These are phyloP conservation scores for Ophiocytium majus DNA, from an alignment of 352 stramenopile genomes.

Conservation along the genomic window DNA sequence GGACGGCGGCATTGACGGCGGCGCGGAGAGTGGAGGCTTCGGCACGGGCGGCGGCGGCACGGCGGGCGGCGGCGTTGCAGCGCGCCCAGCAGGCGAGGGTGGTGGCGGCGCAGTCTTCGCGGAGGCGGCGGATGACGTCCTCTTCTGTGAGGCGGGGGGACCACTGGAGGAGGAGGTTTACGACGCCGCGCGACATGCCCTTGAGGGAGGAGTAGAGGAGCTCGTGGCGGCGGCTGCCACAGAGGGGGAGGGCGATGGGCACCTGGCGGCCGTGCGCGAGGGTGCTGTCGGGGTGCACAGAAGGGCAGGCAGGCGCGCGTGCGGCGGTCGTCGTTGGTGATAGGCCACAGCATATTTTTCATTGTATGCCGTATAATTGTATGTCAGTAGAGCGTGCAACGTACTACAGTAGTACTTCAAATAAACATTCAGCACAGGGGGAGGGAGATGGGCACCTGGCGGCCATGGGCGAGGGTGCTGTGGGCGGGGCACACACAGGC, in stretches of 20 bases:
- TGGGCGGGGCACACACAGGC: too few species aligned
- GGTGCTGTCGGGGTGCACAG: neutral
- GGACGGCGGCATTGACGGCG: neutral
- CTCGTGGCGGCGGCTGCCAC: neutral
- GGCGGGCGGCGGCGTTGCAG: too few species aligned
- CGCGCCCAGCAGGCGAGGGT: neutral
- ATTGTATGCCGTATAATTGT: too few species aligned
- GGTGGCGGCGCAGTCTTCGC: neutral
- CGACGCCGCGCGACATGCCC: neutral
- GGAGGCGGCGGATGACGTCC: neutral
- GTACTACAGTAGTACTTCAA: too few species aligned
- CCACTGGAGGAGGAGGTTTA: neutral
- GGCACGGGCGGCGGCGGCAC: neutral
- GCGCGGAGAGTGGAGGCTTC: neutral
- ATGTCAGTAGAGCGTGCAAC: too few species aligned
- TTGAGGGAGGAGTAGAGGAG: neutral
- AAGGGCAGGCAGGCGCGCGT: neutral
- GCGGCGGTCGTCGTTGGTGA: too few species aligned
- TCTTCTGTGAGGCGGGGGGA: neutral
- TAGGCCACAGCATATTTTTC: too few species aligned
- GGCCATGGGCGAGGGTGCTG: too few species aligned
- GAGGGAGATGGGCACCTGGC: too few species aligned
- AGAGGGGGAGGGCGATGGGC: neutral
- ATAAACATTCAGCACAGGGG: too few species aligned
- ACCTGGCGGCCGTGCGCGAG: neutral